Percentiles rank a stretch among this genome's conserved stretches.
These are phyloP conservation scores for Dovyalis caffra DNA, from an alignment of 345 rosid species.

Conservation along the genomic window DNA sequence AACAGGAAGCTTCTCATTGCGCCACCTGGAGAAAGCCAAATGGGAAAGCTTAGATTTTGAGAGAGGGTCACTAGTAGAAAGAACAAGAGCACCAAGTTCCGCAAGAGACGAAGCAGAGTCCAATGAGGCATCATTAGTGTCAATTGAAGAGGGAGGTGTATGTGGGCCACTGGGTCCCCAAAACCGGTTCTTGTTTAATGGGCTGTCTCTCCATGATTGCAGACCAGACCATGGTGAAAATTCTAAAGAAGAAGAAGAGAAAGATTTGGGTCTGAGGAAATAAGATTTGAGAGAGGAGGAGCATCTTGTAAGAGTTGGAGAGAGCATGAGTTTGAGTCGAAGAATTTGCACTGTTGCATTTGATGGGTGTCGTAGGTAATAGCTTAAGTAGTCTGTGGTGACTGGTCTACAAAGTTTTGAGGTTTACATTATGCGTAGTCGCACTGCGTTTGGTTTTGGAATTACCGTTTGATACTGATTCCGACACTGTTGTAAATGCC, in stretches of 20 bases:
- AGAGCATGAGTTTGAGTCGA: conserved; percentile 2
- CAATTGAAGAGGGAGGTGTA: conserved; percentile 3
- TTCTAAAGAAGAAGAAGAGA: conserved; percentile 32
- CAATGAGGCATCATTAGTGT: conserved; percentile 1
- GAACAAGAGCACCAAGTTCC: conserved; percentile 79
- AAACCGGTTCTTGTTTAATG: conserved; percentile 57
- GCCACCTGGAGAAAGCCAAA: conserved; percentile 76
- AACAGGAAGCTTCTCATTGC: conserved; percentile 52
- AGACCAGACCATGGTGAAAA: conserved; percentile 65
- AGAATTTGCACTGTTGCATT: background rate
- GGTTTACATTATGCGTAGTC: background rate
- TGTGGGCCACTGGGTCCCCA: conserved; percentile 83
- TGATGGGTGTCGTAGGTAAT: background rate
- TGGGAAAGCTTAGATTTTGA: conserved; percentile 72
- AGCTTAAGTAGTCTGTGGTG: background rate
- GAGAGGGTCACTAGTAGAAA: conserved; percentile 66
- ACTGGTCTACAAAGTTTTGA: background rate
- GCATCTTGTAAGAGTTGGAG: background rate
- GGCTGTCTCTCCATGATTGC: conserved; percentile 58
- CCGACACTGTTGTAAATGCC: too few relatives aligned
- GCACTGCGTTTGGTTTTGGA: too few relatives aligned
- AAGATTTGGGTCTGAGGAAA: conserved; percentile 9
- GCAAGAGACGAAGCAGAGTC: conserved; percentile 73
- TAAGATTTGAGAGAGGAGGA: conserved; percentile 3
- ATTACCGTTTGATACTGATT: too few relatives aligned